Base-by-base conservation (phyloP, 306 rosid species). In the Chamaecrista fasciculata region DNA sequence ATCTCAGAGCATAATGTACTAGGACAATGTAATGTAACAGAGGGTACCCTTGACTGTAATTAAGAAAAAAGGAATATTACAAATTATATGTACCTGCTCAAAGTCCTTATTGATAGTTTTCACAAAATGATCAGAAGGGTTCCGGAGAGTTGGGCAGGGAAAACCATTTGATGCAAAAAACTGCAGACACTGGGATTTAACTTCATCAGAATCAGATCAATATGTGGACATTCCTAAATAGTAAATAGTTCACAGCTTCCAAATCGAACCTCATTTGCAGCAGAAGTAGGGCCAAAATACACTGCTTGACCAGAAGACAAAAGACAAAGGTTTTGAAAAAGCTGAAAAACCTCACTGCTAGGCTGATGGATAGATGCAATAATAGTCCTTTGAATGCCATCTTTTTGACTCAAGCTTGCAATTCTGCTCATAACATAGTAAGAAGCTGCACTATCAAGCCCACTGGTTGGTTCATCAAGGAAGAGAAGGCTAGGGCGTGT, bases 381-480 rank as follows among this genome's bases (percentile, higher is more conserved):
- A 8, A 81, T 55, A 14, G 84, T 86, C 42, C 79, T 78, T 18
- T 43, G 15, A 42, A 50, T 48, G 10, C 75, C 82, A 49, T 46
- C 79, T 46, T n/a, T 67, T 26, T 55, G 23, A 19, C 68, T 63
- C 4, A 66, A 26, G 47, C 62, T 20, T 3, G 87, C 83, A 11
- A 83, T 80, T 70, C 86, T 62, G 26, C 82, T 80, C 87, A 86
- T 83, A 6, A 86, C 91, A 42, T 80, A 78, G n/a, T 64, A 83
- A 10, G 86, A 86, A 1, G 91, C 87, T 3, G 91, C 87, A 21
- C 91, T 83, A 12, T 84, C 92, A 16, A 87, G 78, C n/a, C 92
- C 87, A 25, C 89, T 82, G 0, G 92, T 87, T 8, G 92, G 92
- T 62, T 87, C 92, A 42, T 87, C 89, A 25, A 87, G 80, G 46